Conservation (phyloP, 2,329 filamentous ascomycete genomes). For the Apiospora saccharicola region DNA sequence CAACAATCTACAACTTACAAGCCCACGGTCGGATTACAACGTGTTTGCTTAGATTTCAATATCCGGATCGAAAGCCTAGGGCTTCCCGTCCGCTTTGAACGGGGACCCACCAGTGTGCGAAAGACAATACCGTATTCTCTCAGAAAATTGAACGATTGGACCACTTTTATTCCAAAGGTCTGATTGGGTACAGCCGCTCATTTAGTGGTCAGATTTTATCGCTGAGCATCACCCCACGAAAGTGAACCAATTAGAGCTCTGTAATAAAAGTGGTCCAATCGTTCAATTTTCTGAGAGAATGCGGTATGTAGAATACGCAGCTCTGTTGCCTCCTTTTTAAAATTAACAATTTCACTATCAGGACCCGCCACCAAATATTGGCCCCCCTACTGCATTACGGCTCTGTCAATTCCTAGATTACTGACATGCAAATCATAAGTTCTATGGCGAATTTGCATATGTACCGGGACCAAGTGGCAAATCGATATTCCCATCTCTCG, state of each 20-base stretch:
- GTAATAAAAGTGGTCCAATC: too few species aligned
- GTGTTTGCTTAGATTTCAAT: not conserved
- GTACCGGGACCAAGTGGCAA: not conserved
- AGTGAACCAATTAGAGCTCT: too few species aligned
- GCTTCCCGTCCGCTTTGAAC: not conserved
- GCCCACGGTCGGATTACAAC: not conserved
- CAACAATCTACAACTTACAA: not conserved
- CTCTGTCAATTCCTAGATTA: not conserved
- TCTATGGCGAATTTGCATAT: not conserved
- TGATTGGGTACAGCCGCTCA: too few species aligned
- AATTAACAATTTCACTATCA: constrained; percentile 1
- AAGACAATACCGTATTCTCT: too few species aligned
- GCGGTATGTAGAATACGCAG: too few species aligned
- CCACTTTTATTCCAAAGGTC: too few species aligned
- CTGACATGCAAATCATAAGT: not conserved
- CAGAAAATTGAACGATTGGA: too few species aligned
- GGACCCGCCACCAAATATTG: not conserved
- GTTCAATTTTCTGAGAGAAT: too few species aligned
- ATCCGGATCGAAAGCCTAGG: not conserved
- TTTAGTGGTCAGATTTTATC: too few species aligned
- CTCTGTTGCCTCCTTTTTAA: not conserved
- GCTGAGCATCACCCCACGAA: too few species aligned
- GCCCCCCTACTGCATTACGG: not conserved
- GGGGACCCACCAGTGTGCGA: not conserved
- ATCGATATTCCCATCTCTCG: too few species aligned